A percentile compares a stretch with the other conserved stretches of the same genome.
These are phyloP conservation scores for Pythium phragmitis DNA, from an alignment of 352 stramenopile species.

Conservation along the genomic window DNA sequence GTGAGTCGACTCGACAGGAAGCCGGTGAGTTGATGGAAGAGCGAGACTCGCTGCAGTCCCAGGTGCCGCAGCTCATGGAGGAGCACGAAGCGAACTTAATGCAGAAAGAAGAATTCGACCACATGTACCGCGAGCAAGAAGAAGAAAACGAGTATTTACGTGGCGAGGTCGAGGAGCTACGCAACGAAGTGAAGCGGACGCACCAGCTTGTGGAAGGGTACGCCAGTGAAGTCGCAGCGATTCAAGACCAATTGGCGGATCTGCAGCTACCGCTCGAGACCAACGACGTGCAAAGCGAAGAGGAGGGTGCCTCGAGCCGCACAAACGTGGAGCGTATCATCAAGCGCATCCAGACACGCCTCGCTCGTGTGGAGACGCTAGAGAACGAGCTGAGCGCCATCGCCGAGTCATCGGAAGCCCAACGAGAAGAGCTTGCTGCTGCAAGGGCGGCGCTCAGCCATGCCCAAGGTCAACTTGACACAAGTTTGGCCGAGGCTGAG, in stretches of 20 bases:
- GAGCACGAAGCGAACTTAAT: conserved; percentile 12
- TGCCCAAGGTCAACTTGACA: conserved; percentile 9
- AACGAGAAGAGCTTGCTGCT: conserved; percentile 16
- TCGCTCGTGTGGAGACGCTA: conserved; percentile 4
- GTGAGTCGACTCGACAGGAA: conserved; percentile 12
- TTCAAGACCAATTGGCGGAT: conserved; percentile 4
- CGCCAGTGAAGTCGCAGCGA: conserved; percentile 6
- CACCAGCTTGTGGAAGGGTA: conserved; percentile 9
- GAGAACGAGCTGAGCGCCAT: conserved; percentile 19
- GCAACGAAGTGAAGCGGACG: conserved; percentile 3
- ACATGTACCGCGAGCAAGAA: conserved; percentile 11
- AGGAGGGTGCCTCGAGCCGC: background rate
- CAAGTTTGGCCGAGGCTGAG: conserved; percentile 18
- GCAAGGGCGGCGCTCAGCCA: background rate
- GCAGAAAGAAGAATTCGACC: conserved; percentile 17
- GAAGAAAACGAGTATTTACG: conserved; percentile 17
- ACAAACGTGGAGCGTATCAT: conserved; percentile 1
- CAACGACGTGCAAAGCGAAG: background rate
- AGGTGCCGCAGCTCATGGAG: conserved; percentile 14
- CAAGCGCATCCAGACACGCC: background rate
- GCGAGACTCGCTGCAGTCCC: background rate
- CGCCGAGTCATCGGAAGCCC: conserved; percentile 3
- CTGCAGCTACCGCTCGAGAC: background rate
- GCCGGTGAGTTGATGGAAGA: conserved; percentile 1
- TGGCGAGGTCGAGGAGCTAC: conserved; percentile 8